phyloP scores from a whole-genome alignment of 2,329 filamentous ascomycete genomes.

The Colletotrichum endophyticum region DNA sequence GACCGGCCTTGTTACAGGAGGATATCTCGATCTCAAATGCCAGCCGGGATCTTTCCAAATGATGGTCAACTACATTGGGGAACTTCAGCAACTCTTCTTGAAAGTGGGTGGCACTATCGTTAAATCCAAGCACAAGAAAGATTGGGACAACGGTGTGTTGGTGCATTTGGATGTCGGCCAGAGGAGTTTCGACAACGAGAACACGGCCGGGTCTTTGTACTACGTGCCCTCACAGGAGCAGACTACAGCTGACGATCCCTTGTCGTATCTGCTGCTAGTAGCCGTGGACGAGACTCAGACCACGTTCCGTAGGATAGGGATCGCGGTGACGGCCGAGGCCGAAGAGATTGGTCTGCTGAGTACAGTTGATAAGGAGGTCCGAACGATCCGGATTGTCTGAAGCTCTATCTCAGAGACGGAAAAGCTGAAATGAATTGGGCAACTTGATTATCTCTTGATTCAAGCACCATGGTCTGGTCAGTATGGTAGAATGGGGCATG shows the following conservation, averaged over 20 bases:
- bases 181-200: background rate
- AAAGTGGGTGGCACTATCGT: background rate
- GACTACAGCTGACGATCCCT: background rate
- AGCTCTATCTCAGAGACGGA: background rate
- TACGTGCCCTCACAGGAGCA: background rate
- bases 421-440: background rate
- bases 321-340: background rate
- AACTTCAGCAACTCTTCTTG: background rate
- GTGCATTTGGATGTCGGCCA: background rate
- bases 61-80: background rate
- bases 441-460: background rate
- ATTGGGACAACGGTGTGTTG: background rate
- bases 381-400: background rate
- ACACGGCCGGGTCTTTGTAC: background rate
- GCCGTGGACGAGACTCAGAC: background rate
- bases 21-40: background rate
- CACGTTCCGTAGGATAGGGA: background rate
- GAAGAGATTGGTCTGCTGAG: background rate
- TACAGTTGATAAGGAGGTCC: background rate
- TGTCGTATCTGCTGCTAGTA: background rate
- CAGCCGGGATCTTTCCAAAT: background rate
- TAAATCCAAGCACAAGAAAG: background rate
- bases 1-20: background rate
- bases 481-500: background rate
- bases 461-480: background rate